Evolutionary conservation across 1,139 yeast genomes (phyloP).

Genomic region (Blastobotrys niveus): DNA sequence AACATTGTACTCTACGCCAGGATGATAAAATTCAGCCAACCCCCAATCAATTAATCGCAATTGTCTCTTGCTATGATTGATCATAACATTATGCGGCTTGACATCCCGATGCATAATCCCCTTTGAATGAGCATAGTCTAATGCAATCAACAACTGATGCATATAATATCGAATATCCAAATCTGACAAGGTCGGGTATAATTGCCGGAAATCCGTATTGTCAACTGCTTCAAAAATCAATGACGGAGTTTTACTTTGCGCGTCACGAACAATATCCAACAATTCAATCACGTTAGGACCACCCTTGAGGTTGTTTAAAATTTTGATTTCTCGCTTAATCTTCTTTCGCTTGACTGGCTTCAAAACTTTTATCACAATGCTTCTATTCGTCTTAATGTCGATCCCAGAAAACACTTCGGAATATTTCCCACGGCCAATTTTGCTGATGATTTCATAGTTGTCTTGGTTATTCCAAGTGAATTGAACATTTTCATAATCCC

Average conservation of each 20-base stretch:
- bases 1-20: constrained; percentile 85
- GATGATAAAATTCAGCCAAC: constrained; percentile 88
- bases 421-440: constrained; percentile 91
- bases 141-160: constrained; percentile 73
- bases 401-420: constrained; percentile 84
- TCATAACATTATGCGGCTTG: constrained; percentile 95
- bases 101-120: constrained; percentile 97
- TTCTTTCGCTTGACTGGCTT: constrained; percentile 92
- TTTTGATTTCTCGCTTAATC: constrained; percentile 85
- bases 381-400: constrained; percentile 34
- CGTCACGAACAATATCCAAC: constrained; percentile 77
- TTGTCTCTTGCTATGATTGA: constrained; percentile 64
- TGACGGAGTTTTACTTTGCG: constrained; percentile 80
- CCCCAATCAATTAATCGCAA: constrained; percentile 95
- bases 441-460: constrained; percentile 76
- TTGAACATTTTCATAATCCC: constrained; percentile 64
- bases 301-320: constrained; percentile 69
- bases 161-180: constrained; percentile 77
- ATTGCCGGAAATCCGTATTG: constrained; percentile 77
- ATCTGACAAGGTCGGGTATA: constrained; percentile 77
- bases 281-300: constrained; percentile 76
- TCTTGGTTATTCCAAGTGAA: constrained; percentile 52
- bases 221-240: constrained; percentile 79
- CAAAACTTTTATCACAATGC: constrained; percentile 73
- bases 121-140: constrained; percentile 88